Conservation (phyloP, 441 rosid species). For the Macaranga tanarius region DNA sequence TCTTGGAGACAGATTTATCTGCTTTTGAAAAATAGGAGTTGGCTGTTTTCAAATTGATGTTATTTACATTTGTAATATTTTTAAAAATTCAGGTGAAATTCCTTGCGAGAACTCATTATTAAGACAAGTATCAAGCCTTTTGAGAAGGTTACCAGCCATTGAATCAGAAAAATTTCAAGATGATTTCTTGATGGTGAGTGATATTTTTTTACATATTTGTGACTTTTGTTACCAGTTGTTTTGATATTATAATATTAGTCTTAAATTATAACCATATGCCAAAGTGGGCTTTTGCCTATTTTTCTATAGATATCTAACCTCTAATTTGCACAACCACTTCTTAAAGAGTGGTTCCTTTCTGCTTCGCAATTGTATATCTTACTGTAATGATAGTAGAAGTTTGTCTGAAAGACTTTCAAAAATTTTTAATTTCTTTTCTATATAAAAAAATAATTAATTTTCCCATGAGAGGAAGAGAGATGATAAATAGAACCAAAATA, state of each 20-base stretch:
- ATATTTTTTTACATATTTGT: neutral
- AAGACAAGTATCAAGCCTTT: slow-evolving; percentile 88
- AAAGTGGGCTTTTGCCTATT: neutral
- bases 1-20: neutral
- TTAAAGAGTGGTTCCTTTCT: neutral
- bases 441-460: too few relatives aligned
- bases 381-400: neutral
- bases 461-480: neutral
- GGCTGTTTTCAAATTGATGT: neutral
- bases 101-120: slow-evolving; percentile 84
- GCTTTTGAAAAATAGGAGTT: neutral
- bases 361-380: neutral
- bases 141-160: slow-evolving; percentile 91
- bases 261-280: neutral
- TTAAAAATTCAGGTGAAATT: slow-evolving; percentile 64
- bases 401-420: too few relatives aligned
- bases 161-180: slow-evolving; percentile 95
- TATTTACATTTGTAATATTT: slow-evolving; percentile 21
- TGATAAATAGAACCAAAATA: too few relatives aligned
- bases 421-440: too few relatives aligned
- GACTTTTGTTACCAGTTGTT: neutral
- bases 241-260: neutral
- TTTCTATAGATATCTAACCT: neutral
- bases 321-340: neutral
- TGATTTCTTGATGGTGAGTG: slow-evolving; percentile 86